phyloP scores from a whole-genome alignment of 2,329 filamentous ascomycete species.

The Nemania sp. region DNA sequence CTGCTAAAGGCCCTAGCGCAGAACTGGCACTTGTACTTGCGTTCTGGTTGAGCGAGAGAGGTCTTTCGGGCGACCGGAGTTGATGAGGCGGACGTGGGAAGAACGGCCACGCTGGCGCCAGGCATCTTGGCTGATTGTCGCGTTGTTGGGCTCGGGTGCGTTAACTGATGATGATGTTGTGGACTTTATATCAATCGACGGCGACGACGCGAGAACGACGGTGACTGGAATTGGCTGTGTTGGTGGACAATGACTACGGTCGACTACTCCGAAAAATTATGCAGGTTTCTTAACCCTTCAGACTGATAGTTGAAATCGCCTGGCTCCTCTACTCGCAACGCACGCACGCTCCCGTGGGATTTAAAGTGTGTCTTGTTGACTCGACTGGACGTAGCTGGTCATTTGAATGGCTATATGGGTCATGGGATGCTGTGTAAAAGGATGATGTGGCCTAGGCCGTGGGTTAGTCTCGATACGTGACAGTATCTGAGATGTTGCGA shows the following conservation, averaged over 20 bases:
- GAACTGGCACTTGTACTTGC: slow-evolving; percentile 99
- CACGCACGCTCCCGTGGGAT: slow-evolving; percentile 72
- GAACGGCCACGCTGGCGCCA: slow-evolving; percentile 74
- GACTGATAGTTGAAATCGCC: slow-evolving; percentile 72
- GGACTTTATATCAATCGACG: slow-evolving; percentile 40
- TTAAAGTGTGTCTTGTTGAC: slow-evolving; percentile 77
- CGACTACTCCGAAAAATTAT: slow-evolving; percentile 46
- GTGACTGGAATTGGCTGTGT: slow-evolving; percentile 34
- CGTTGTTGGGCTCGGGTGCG: slow-evolving; percentile 40
- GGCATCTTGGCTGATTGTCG: slow-evolving; percentile 69
- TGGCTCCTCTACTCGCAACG: slow-evolving; percentile 69
- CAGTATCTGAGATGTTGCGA: slow-evolving; percentile 49
- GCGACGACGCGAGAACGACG: slow-evolving; percentile 31
- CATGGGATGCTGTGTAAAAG: slow-evolving; percentile 63
- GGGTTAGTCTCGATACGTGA: slow-evolving; percentile 47
- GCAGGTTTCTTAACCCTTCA: slow-evolving; percentile 51
- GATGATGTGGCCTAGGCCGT: slow-evolving; percentile 54
- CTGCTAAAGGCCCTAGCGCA: slow-evolving; percentile 97
- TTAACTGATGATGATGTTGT: slow-evolving; percentile 33
- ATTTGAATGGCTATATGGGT: slow-evolving; percentile 66
- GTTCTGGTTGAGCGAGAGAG: slow-evolving; percentile 80
- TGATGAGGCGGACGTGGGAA: slow-evolving; percentile 71
- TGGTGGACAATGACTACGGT: slow-evolving; percentile 44
- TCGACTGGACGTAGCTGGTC: slow-evolving; percentile 61
- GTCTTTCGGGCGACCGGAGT: slow-evolving; percentile 81